These are phyloP conservation scores for Penicillium samsonianum DNA, from an alignment of 495 filamentous ascomycete species.

Conservation along the genomic window DNA sequence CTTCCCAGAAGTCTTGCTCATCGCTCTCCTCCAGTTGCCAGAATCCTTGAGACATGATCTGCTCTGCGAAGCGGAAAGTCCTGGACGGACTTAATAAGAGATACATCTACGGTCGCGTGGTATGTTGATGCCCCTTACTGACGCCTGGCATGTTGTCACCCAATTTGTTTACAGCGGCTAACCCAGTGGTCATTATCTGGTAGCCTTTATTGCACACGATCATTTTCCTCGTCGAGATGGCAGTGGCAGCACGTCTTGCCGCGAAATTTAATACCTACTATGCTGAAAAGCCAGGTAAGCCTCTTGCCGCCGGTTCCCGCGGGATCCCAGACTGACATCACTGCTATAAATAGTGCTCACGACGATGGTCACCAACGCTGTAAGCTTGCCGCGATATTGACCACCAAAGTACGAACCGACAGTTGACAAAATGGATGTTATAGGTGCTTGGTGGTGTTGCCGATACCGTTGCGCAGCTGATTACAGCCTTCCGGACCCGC, in stretches of 20 bases:
- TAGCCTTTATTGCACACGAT: slow-evolving; percentile 87
- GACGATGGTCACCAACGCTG: slow-evolving; percentile 97
- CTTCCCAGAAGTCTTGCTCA: slow-evolving; percentile 32
- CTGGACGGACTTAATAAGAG: slow-evolving; percentile 70
- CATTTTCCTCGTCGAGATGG: slow-evolving; percentile 87
- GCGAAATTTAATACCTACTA: slow-evolving; percentile 94
- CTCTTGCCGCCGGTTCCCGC: slow-evolving; percentile 7
- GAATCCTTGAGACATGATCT: slow-evolving; percentile 43
- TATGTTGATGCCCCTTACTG: slow-evolving; percentile 41
- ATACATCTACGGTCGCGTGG: slow-evolving; percentile 78
- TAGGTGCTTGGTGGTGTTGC: slow-evolving; percentile 85
- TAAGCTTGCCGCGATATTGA: slow-evolving; percentile 46
- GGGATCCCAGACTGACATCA: slow-evolving; percentile 27
- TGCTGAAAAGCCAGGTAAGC: slow-evolving; percentile 74
- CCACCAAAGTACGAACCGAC: background rate
- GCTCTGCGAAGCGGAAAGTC: slow-evolving; percentile 56
- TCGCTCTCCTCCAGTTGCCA: slow-evolving; percentile 13
- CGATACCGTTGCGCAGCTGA: slow-evolving; percentile 92
- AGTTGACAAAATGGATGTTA: slow-evolving; percentile 19
- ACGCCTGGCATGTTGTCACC: background rate
- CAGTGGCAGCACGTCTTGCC: slow-evolving; percentile 73
- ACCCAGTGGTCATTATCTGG: slow-evolving; percentile 13
- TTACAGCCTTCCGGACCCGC: slow-evolving; percentile 77
- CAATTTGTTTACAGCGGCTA: slow-evolving; percentile 12
- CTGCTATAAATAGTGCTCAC: slow-evolving; percentile 68